phyloP scores from a whole-genome alignment of 2,329 filamentous ascomycete genomes.

The Aspergillus ruber region DNA sequence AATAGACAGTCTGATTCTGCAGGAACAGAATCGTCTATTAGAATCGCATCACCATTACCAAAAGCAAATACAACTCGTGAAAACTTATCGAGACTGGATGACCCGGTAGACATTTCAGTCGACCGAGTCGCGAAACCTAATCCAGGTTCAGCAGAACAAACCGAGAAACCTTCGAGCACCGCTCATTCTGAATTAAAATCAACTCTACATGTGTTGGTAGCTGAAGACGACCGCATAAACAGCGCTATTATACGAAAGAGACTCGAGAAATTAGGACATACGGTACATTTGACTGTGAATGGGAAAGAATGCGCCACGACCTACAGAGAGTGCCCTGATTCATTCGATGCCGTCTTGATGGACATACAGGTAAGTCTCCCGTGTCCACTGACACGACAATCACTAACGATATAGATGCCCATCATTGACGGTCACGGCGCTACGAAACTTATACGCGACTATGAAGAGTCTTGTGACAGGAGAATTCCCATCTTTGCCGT shows the following conservation, averaged over 20 bases:
- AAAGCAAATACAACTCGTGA: no score
- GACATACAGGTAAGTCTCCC: constrained; percentile 65
- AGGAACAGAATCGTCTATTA: no score
- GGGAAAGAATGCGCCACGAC: constrained; percentile 74
- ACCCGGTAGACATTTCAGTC: no score
- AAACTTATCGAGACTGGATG: no score
- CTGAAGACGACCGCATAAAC: constrained; percentile 85
- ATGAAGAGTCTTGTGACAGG: constrained; percentile 51
- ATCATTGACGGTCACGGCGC: constrained; percentile 79
- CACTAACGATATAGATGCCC: constrained; percentile 61
- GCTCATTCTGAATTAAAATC: background rate
- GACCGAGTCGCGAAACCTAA: no score
- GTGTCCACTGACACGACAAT: background rate
- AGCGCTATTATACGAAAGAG: constrained; percentile 74
- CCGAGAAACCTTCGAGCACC: background rate
- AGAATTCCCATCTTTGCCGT: constrained; percentile 79
- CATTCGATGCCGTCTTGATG: constrained; percentile 79
- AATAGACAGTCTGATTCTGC: background rate
- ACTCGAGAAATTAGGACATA: constrained; percentile 68
- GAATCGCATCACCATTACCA: no score
- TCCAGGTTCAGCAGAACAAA: background rate
- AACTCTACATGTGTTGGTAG: constrained; percentile 57
- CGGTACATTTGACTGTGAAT: constrained; percentile 67
- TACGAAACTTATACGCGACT: constrained; percentile 74
- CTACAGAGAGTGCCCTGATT: constrained; percentile 56